Base-by-base conservation (phyloP, 495 filamentous ascomycete genomes). In the Talaromyces thailandensis region DNA sequence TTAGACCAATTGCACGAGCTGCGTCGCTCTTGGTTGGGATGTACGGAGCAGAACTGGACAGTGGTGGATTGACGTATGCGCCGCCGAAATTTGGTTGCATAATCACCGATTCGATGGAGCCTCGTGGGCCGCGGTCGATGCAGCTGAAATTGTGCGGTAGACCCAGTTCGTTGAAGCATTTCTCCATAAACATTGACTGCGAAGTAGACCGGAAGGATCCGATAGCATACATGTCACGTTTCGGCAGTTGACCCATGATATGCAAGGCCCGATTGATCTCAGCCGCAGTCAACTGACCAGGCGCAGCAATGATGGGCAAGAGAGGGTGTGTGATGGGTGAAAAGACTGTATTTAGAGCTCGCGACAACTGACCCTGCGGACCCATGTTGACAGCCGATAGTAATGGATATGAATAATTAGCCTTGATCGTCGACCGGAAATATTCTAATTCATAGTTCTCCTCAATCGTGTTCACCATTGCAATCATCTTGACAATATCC, bases 311-410 rank as follows among this genome's bases (percentile, higher is more conserved):
- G 75, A 91, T 88, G 32, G 90, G 90, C 11, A 94, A 77, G 6
- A 93, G 79, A 4, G 90, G 90, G 67, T 94, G 90, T 0, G 90
- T 94, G 68, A 93, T 91, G 35, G 90, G 90, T 0, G 89, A 91
- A 71, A 94, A 93, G 66, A 92, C 82, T 24, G 87, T 89, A 69
- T 94, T 94, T 18, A 92, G 77, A 0, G 88, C 86, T 63, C 90
- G 82, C 6, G 89, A 92, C 45, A 94, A 81, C 70, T 93, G 90
- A 3, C 90, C 90, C 57, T 85, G 82, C 68, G 90, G 88, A 28
- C 90, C 90, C 89, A 92, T 92, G 71, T 94, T 94, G 60, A 93
- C 84, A 16, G 87, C 90, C 6, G 89, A 91, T n/a, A 94, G 71
- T 4, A 87, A 85, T 7, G 88, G 88, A 11, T 85, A 81, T 1